phyloP scores from a whole-genome alignment of 2,329 filamentous ascomycete genomes.

The Nemania abortiva region DNA sequence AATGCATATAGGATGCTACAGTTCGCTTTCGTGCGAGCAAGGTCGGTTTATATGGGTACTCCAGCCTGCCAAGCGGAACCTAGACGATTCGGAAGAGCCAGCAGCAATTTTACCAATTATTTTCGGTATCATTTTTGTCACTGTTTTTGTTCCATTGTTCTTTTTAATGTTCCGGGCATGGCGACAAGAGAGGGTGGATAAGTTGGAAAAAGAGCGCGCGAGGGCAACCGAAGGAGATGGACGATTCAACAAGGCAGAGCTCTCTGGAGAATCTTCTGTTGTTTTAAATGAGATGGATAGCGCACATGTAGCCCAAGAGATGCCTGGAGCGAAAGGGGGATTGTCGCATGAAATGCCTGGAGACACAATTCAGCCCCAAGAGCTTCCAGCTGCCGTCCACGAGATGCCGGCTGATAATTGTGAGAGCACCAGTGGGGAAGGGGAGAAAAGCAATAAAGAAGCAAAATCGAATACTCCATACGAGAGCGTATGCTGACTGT shows the following conservation, averaged over 20 bases:
- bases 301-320: background rate
- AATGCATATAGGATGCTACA: background rate
- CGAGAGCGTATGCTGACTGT: no score
- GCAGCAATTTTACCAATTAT: background rate
- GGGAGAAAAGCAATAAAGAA: no score
- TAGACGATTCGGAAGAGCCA: background rate
- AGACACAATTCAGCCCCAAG: slow-evolving; percentile 5
- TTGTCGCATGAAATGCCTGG: slow-evolving; percentile 28
- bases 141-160: slow-evolving; percentile 17
- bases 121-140: background rate
- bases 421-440: no score
- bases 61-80: background rate
- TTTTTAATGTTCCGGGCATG: slow-evolving; percentile 11
- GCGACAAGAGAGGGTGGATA: slow-evolving; percentile 14
- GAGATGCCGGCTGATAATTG: slow-evolving; percentile 23
- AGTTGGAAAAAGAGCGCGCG: background rate
- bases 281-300: slow-evolving; percentile 18
- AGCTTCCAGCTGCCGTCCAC: slow-evolving; percentile 27
- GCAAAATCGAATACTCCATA: no score
- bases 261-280: slow-evolving; percentile 10
- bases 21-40: background rate
- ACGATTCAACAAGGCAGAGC: slow-evolving; percentile 21
- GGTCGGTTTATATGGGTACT: background rate
- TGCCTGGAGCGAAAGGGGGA: slow-evolving; percentile 14
- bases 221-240: background rate